These are phyloP conservation scores for Solanum okadae DNA, from an alignment of 257 asterid genomes.

Conservation along the genomic window DNA sequence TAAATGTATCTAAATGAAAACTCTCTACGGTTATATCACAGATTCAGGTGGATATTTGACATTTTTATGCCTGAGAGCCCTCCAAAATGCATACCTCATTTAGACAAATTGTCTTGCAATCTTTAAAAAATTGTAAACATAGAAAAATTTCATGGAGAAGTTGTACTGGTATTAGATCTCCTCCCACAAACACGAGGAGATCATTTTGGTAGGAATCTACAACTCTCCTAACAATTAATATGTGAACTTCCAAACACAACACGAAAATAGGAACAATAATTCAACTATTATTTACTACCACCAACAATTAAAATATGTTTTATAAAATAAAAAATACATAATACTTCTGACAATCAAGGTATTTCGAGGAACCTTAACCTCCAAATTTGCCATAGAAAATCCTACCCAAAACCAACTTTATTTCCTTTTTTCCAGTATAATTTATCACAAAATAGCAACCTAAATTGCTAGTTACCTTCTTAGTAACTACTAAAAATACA, in stretches of 20 bases:
- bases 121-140: no score
- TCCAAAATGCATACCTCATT: no score
- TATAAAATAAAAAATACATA: neutral
- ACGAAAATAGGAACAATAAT: neutral
- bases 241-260: no score
- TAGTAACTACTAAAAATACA: neutral
- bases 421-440: neutral
- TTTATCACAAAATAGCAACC: neutral
- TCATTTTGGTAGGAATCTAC: no score
- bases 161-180: no score
- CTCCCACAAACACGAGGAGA: no score
- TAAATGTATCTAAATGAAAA: no score
- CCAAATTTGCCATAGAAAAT: neutral
- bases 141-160: no score
- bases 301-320: neutral
- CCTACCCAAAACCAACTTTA: neutral
- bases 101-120: no score
- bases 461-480: neutral
- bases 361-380: neutral
- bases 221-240: no score
- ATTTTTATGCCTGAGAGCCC: no score
- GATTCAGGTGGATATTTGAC: no score
- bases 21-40: neutral
- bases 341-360: neutral
- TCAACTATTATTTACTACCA: neutral